Evolutionary conservation across 805 yeast genomes (phyloP).

Genomic region (Yarrowia deformans): DNA sequence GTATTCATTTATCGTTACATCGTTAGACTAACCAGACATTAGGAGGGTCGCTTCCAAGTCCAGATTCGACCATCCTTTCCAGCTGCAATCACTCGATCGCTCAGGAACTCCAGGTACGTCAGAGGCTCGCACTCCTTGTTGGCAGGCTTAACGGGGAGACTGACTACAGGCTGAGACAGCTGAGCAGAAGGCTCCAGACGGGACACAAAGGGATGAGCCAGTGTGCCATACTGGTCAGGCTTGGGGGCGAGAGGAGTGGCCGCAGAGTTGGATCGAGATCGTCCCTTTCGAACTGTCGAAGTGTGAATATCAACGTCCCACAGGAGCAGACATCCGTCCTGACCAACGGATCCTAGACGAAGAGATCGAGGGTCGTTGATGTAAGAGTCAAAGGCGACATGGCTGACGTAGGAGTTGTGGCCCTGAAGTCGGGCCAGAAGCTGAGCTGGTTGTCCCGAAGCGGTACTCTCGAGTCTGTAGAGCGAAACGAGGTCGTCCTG

Average conservation of each 20-base stretch:
- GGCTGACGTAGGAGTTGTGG: slow-evolving; percentile 60
- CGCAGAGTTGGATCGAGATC: slow-evolving; percentile 32
- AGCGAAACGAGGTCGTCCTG: slow-evolving; percentile 61
- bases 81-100: slow-evolving; percentile 44
- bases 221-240: slow-evolving; percentile 15
- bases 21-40: not conserved
- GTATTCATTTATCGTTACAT: not conserved
- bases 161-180: slow-evolving; percentile 46
- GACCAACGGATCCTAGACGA: slow-evolving; percentile 62
- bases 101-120: slow-evolving; percentile 46
- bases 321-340: slow-evolving; percentile 59
- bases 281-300: slow-evolving; percentile 44
- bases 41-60: slow-evolving; percentile 46
- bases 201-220: slow-evolving; percentile 47
- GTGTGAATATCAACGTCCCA: slow-evolving; percentile 63
- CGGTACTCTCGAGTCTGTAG: slow-evolving; percentile 51
- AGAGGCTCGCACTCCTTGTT: slow-evolving; percentile 47
- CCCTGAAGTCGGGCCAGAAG: slow-evolving; percentile 57
- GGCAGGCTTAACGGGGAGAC: slow-evolving; percentile 44
- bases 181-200: slow-evolving; percentile 43
- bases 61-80: slow-evolving; percentile 50
- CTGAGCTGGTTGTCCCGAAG: not conserved
- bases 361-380: slow-evolving; percentile 53
- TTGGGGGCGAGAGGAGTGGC: slow-evolving; percentile 15
- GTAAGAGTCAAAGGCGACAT: slow-evolving; percentile 56